Evolutionary conservation across 2,329 filamentous ascomycete genomes (phyloP), one percentile per base, ranked within the genome.

Genomic region (Colletotrichum sojae): DNA sequence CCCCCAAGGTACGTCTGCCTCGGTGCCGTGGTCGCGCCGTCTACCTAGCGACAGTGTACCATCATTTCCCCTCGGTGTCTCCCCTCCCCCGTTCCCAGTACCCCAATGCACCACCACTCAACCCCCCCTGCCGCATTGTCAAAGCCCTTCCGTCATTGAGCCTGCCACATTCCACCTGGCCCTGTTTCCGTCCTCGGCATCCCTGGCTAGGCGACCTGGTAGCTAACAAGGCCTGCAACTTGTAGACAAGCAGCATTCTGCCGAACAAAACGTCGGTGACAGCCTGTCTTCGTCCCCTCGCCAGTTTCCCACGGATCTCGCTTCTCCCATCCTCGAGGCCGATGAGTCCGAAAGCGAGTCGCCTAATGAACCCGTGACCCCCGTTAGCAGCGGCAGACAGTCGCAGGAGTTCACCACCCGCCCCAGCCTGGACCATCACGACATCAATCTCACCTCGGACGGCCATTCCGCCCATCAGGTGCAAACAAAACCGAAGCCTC

Each of bases 321-420:
- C 82, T 71, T 83, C 80, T 70, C 83, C 87, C 63, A 89, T 90
- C 70, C 82, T 84, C 59, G 88, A 90, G 75, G 84, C 84, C 76
- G 87, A 87, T 78, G 89, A 90, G 76, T 89, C 88, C 9, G 85
- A 86, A 71, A 89, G 85, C 77, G 88, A 90, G 74, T 85, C 84
- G 25, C 81, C 83, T 63, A 86, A 87, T 79, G 89, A 91, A 72
- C 89, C 89, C 52, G 82, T 89, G 67, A 91, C 89, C 22, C 89
- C 89, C 55, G 85, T 88, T 69, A 90, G 88, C 74, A 82, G 82
- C 73, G 83, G 85, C 70, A 84, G 81, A 58, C 77, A 87, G 74
- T 89, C 88, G 54, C 84, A 85, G 67, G 86, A 88, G 72, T 88
- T 89, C 71, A 81, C 81, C 55, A 78, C 80, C 43, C 76, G 82